These are phyloP conservation scores for Bondarzewia mesenterica DNA, from an alignment of 1,284 basidiomycete species.

Conservation along the genomic window DNA sequence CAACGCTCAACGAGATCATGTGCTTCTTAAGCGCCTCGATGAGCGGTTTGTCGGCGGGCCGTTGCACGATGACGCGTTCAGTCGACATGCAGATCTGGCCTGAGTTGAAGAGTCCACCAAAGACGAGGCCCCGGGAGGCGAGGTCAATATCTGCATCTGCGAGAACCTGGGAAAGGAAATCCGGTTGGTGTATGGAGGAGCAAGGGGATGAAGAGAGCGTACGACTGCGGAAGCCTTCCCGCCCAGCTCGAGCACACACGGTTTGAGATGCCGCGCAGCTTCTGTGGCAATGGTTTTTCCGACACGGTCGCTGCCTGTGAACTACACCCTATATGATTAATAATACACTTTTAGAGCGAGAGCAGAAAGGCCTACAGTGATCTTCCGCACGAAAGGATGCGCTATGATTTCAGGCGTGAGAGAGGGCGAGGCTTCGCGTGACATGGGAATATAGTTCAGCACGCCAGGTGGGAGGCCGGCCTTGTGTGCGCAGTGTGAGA, in stretches of 20 bases:
- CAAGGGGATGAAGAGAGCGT: background rate
- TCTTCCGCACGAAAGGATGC: slow-evolving; percentile 40
- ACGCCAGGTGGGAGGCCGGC: slow-evolving; percentile 58
- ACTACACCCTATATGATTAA: slow-evolving; percentile 27
- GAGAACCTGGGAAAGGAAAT: slow-evolving; percentile 31
- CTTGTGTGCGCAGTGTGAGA: slow-evolving; percentile 14
- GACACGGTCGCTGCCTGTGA: slow-evolving; percentile 65
- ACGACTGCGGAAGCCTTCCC: slow-evolving; percentile 53
- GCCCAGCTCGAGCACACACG: slow-evolving; percentile 66
- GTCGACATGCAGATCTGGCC: slow-evolving; percentile 71
- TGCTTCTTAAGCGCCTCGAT: slow-evolving; percentile 27
- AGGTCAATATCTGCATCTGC: slow-evolving; percentile 53
- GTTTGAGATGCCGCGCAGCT: slow-evolving; percentile 67
- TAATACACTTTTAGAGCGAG: background rate
- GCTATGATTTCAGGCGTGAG: slow-evolving; percentile 48
- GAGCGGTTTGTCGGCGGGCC: slow-evolving; percentile 27
- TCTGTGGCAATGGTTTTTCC: slow-evolving; percentile 65
- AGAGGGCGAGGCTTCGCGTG: slow-evolving; percentile 34
- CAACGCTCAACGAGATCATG: slow-evolving; percentile 27
- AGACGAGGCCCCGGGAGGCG: slow-evolving; percentile 50
- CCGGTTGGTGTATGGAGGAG: background rate
- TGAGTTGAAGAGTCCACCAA: slow-evolving; percentile 51
- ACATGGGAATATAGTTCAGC: slow-evolving; percentile 49
- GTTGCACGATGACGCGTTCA: slow-evolving; percentile 57
- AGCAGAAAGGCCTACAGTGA: slow-evolving; percentile 25